phyloP scores from a whole-genome alignment of 2,329 filamentous ascomycete species.

The Stachybotrys elegans region DNA sequence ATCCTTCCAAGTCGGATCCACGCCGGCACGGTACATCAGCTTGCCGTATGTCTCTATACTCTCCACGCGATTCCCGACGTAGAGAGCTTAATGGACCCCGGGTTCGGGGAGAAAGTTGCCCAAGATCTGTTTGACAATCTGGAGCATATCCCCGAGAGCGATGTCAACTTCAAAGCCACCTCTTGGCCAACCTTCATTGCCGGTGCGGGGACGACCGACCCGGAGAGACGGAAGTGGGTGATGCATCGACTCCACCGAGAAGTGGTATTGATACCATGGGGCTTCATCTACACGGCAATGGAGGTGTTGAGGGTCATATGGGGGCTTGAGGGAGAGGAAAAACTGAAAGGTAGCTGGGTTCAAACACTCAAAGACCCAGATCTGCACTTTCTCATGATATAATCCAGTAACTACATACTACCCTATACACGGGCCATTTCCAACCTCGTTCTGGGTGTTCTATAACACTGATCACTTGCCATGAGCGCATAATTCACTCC shows the following conservation, averaged over 20 bases:
- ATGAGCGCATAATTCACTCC: too few species aligned
- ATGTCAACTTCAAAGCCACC: conserved; percentile 51
- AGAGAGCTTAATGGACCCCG: conserved; percentile 16
- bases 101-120: conserved; percentile 29
- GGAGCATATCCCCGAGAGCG: conserved; percentile 39
- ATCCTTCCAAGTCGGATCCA: conserved; percentile 29
- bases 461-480: too few species aligned
- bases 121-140: conserved; percentile 42
- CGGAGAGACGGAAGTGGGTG: conserved; percentile 40
- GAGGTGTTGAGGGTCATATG: conserved; percentile 40
- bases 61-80: conserved; percentile 31
- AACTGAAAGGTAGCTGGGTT: conserved; percentile 32
- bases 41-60: conserved; percentile 42
- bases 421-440: too few species aligned
- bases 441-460: too few species aligned
- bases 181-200: conserved; percentile 53
- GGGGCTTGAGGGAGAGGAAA: conserved; percentile 28
- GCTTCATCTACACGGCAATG: conserved; percentile 41
- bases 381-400: conserved; percentile 39
- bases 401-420: too few species aligned
- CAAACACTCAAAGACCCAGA: conserved; percentile 35
- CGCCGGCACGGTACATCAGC: conserved; percentile 36
- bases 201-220: conserved; percentile 43
- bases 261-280: conserved; percentile 39
- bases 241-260: conserved; percentile 37